A percentile compares a stretch with the other conserved stretches of the same genome.
These are phyloP conservation scores for Gynochthodes officinalis DNA, from an alignment of 257 asterid genomes.

Conservation along the genomic window DNA sequence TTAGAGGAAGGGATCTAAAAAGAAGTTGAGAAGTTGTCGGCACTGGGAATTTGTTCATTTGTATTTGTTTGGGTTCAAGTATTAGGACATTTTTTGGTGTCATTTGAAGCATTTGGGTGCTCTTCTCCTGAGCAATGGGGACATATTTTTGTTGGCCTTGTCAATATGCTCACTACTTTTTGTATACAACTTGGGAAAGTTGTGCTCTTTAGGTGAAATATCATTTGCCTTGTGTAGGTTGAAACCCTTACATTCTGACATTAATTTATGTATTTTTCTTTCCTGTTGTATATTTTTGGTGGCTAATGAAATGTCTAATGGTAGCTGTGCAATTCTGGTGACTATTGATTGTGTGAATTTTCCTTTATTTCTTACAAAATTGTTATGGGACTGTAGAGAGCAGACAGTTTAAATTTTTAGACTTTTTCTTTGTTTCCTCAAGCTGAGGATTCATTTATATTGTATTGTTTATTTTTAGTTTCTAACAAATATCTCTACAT, in stretches of 20 bases:
- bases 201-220: neutral
- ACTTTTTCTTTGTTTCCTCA: neutral
- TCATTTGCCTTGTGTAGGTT: neutral
- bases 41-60: too few relatives aligned
- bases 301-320: neutral
- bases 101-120: too few relatives aligned
- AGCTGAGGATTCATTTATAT: neutral
- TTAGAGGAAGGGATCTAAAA: neutral
- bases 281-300: neutral
- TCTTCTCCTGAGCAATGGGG: too few relatives aligned
- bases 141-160: too few relatives aligned
- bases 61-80: too few relatives aligned
- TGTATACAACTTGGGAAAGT: neutral
- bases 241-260: neutral
- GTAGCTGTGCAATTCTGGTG: neutral
- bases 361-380: neutral
- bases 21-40: too few relatives aligned
- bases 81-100: too few relatives aligned
- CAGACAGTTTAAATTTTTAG: neutral
- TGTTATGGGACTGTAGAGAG: neutral
- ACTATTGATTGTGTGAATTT: neutral
- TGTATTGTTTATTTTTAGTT: neutral
- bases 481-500: constrained; percentile 5
- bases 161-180: neutral
- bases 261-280: neutral